These are phyloP conservation scores for Haplographium delicatum DNA, from an alignment of 495 filamentous ascomycete genomes.

Conservation along the genomic window DNA sequence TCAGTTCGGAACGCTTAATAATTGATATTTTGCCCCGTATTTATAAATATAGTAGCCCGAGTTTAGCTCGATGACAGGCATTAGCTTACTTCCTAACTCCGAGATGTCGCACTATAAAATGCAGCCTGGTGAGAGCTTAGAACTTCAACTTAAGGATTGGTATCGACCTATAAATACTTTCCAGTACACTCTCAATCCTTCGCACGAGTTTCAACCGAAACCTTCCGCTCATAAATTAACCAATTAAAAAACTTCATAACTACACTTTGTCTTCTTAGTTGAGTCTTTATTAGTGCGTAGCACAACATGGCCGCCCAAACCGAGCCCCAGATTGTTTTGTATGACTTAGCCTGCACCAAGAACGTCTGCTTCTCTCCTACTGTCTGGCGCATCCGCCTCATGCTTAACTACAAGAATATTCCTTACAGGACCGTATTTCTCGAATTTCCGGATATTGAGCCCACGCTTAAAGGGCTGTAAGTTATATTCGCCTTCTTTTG, in stretches of 20 bases:
- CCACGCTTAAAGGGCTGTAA: slow-evolving; percentile 36
- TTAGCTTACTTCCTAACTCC: too few species aligned
- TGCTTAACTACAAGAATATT: slow-evolving; percentile 40
- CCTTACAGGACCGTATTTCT: slow-evolving; percentile 36
- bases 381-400: slow-evolving; percentile 39
- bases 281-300: slow-evolving; percentile 6
- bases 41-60: too few species aligned
- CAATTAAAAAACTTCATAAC: slow-evolving; percentile 1
- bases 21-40: too few species aligned
- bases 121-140: too few species aligned
- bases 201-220: slow-evolving; percentile 1
- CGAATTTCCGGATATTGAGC: slow-evolving; percentile 40
- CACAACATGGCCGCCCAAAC: slow-evolving; percentile 28
- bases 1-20: too few species aligned
- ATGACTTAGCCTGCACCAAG: slow-evolving; percentile 37
- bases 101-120: too few species aligned
- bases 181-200: slow-evolving; percentile 5
- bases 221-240: slow-evolving; percentile 3
- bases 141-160: too few species aligned
- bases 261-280: slow-evolving; percentile 8
- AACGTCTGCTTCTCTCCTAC: slow-evolving; percentile 36
- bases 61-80: too few species aligned
- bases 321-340: slow-evolving; percentile 36
- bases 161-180: too few species aligned
- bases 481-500: slow-evolving; percentile 31